Evolutionary conservation across 116 monocot genomes (phyloP).

Genomic region (Phalaenopsis hybrid): DNA sequence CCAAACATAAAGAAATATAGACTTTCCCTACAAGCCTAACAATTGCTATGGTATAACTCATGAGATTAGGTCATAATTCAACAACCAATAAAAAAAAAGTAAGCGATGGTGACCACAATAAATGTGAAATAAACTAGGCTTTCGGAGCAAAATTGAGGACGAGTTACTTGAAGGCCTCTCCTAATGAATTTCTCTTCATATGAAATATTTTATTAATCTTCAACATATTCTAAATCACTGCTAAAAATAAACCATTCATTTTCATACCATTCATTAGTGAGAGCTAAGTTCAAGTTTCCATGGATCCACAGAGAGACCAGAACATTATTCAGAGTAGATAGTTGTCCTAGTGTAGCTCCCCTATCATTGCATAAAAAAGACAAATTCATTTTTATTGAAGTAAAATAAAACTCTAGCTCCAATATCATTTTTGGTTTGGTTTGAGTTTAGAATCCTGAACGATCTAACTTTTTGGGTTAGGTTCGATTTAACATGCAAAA

Average conservation of each 20-base stretch:
- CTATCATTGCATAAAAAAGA: background rate
- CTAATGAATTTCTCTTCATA: background rate
- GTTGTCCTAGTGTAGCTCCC: background rate
- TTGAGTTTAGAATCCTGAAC: no score
- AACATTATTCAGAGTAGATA: background rate
- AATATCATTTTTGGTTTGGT: no score
- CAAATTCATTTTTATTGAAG: background rate
- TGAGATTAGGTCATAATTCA: background rate
- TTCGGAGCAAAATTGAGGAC: background rate
- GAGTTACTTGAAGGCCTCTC: background rate
- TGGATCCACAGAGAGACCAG: background rate
- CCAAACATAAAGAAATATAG: background rate
- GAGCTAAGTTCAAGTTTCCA: background rate
- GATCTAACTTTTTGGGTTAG: no score
- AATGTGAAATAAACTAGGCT: background rate
- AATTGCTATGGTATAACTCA: background rate
- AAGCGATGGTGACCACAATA: background rate
- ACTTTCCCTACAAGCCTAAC: background rate
- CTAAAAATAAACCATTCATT: background rate
- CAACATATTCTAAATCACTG: background rate
- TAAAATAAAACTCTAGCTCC: no score
- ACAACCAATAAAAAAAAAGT: background rate
- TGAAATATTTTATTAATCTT: background rate
- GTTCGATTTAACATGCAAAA: no score
- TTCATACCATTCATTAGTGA: background rate